Percentiles rank a stretch among this genome's conserved stretches.
Evolutionary conservation across 2,329 filamentous ascomycete species (phyloP).

Genomic region (Xylaria polymorpha): DNA sequence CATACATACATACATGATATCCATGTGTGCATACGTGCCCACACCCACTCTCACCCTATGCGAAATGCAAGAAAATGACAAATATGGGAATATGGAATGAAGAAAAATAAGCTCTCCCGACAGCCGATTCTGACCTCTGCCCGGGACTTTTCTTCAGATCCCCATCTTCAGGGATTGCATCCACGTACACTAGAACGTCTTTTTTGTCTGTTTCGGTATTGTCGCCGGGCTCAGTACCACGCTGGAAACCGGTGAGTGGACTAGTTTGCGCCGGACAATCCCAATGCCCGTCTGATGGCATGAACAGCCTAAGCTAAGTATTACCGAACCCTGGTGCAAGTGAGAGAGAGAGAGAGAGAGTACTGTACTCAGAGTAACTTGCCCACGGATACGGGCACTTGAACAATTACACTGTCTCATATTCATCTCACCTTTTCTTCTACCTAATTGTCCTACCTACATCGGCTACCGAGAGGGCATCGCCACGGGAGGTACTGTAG

Average conservation of each 20-base stretch:
- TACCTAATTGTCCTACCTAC: conserved; percentile 16
- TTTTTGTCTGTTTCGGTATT: not conserved
- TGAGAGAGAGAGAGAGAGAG: not conserved
- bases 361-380: not conserved
- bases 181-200: not conserved
- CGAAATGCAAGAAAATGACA: conserved; percentile 32
- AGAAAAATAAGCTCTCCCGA: conserved; percentile 9
- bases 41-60: conserved; percentile 8
- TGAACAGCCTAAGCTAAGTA: not conserved
- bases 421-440: conserved; percentile 1
- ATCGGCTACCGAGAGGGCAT: conserved; percentile 12
- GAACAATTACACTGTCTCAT: not conserved
- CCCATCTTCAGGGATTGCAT: conserved; percentile 14
- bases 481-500: not conserved
- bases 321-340: conserved; percentile 15
- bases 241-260: conserved; percentile 20
- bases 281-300: conserved; percentile 40
- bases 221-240: conserved; percentile 3
- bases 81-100: conserved; percentile 26
- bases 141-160: conserved; percentile 28
- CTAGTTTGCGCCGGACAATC: conserved; percentile 34
- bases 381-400: not conserved
- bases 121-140: conserved; percentile 2
- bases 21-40: conserved; percentile 36
- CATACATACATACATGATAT: conserved; percentile 34